These are phyloP conservation scores for Aphanomyces stellatus DNA, from an alignment of 352 stramenopile species.

Conservation along the genomic window DNA sequence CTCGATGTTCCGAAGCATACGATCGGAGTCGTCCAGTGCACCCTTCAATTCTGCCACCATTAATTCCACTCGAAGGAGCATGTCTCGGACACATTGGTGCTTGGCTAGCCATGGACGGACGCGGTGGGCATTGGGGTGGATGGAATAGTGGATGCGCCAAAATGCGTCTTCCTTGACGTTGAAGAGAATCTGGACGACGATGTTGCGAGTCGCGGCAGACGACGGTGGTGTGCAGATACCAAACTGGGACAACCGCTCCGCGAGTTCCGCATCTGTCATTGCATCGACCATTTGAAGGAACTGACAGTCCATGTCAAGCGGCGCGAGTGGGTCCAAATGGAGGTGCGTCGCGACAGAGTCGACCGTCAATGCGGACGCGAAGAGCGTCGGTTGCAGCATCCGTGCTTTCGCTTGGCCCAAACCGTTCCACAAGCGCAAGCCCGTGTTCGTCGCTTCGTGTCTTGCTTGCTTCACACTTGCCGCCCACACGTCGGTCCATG, in stretches of 20 bases:
- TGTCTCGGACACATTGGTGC: neutral
- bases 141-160: neutral
- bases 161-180: neutral
- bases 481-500: too few species aligned
- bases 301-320: neutral
- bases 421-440: neutral
- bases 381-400: neutral
- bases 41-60: too few species aligned
- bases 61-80: too few species aligned
- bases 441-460: neutral
- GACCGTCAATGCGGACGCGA: neutral
- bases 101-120: neutral
- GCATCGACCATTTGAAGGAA: neutral
- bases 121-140: neutral
- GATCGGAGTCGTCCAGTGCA: neutral
- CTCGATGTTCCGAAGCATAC: neutral
- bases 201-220: neutral
- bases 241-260: neutral
- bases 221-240: neutral
- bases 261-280: neutral
- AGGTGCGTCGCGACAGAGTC: neutral
- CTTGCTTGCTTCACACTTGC: neutral
- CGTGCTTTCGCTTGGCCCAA: neutral
- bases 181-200: neutral
- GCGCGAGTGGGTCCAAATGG: neutral